A percentile compares a stretch with the other conserved stretches of the same genome.
These are phyloP conservation scores for Globisporangium barbulae DNA, from an alignment of 352 stramenopile species.

Conservation along the genomic window DNA sequence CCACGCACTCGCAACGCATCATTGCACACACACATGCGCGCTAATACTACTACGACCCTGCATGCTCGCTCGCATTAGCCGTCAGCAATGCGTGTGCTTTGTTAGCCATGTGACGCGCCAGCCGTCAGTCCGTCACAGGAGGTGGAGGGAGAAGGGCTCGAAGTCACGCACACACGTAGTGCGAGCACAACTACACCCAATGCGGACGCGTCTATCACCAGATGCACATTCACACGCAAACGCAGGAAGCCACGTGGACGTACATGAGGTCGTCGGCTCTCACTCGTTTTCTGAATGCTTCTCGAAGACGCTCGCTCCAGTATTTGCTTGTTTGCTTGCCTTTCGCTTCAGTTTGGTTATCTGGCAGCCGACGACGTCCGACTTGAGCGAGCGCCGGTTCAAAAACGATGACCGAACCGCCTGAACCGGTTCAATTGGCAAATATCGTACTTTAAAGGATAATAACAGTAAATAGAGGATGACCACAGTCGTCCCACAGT, in stretches of 20 bases:
- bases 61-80: background rate
- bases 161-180: background rate
- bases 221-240: background rate
- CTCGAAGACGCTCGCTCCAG: conserved; percentile 3
- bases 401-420: too few species aligned
- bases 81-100: background rate
- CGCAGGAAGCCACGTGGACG: background rate
- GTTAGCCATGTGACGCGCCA: background rate
- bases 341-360: background rate
- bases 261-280: background rate
- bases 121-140: background rate
- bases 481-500: background rate
- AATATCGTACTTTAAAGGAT: background rate
- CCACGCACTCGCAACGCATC: background rate
- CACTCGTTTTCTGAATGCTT: conserved; percentile 5
- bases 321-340: background rate
- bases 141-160: background rate
- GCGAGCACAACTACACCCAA: background rate
- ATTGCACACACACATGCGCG: background rate
- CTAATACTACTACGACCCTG: background rate
- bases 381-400: background rate
- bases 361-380: background rate
- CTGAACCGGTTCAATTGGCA: background rate
- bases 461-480: background rate
- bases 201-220: background rate